Evolutionary conservation across 208 protist species (phyloP).

Genomic region (Acanthamoeba triangularis): DNA sequence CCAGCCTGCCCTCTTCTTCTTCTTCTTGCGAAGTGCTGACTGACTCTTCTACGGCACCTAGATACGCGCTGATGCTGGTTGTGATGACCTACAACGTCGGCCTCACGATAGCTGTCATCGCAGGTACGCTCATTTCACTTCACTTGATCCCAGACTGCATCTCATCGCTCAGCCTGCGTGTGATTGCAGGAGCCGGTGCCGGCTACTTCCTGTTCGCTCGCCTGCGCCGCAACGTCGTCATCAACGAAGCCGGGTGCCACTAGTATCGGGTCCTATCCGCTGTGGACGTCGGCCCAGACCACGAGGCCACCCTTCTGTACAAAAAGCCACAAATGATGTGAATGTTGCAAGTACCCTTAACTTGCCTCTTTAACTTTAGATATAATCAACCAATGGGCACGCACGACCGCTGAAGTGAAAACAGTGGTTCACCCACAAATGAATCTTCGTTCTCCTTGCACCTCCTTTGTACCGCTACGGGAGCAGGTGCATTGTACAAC

Average conservation of each 20-base stretch:
- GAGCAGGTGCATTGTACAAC: neutral
- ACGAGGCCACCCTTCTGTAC: neutral
- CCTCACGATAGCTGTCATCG: slow-evolving; percentile 29
- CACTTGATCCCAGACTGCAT: too few relatives aligned
- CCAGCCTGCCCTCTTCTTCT: neutral
- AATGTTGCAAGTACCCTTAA: too few relatives aligned
- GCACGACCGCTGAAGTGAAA: neutral
- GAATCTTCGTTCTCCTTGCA: neutral
- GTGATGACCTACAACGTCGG: slow-evolving; percentile 72
- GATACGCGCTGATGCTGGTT: slow-evolving; percentile 62
- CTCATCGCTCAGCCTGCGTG: neutral
- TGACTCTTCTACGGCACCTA: neutral
- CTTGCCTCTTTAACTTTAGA: neutral
- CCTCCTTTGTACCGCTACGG: neutral
- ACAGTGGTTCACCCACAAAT: neutral
- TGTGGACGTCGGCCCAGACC: neutral
- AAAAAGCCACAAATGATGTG: neutral
- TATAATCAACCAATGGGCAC: neutral
- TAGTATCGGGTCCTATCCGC: neutral
- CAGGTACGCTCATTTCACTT: neutral
- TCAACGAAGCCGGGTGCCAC: slow-evolving; percentile 55
- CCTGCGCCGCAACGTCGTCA: neutral
- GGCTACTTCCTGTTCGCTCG: slow-evolving; percentile 68
- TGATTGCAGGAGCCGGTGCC: neutral
- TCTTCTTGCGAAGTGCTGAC: neutral